These are phyloP conservation scores for Pythium monospermum DNA, from an alignment of 352 stramenopile genomes.

Conservation along the genomic window DNA sequence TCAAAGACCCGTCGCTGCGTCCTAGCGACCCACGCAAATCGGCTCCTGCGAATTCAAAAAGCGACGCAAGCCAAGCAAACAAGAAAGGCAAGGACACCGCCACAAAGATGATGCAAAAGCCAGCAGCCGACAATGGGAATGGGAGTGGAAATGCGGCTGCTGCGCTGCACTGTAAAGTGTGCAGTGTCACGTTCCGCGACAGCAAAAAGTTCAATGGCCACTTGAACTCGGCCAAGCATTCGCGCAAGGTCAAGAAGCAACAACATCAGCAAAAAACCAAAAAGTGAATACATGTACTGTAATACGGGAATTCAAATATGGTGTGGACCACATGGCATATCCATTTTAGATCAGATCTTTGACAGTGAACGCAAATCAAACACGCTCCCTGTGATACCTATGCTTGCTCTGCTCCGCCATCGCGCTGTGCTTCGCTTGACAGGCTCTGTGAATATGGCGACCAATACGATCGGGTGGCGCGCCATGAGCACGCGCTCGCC, in stretches of 20 bases:
- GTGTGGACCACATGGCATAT: neutral
- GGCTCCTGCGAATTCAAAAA: no score
- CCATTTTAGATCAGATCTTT: constrained; percentile 1
- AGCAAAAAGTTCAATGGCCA: constrained; percentile 83
- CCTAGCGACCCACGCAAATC: constrained; percentile 24
- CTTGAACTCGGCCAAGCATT: constrained; percentile 84
- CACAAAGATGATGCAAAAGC: no score
- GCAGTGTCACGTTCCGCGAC: constrained; percentile 47
- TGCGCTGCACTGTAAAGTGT: constrained; percentile 53
- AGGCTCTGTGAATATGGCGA: constrained; percentile 9
- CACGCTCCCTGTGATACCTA: neutral
- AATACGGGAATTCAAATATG: neutral
- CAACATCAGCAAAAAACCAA: constrained; percentile 32
- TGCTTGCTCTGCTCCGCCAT: constrained; percentile 13
- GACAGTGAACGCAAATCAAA: neutral
- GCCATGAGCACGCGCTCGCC: constrained; percentile 26
- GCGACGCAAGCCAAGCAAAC: no score
- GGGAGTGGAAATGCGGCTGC: constrained; percentile 1
- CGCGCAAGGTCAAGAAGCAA: constrained; percentile 58
- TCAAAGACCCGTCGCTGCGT: constrained; percentile 29
- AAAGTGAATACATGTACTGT: neutral
- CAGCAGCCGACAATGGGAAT: constrained; percentile 11
- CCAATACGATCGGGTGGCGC: constrained; percentile 6
- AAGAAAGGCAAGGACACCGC: constrained; percentile 1
- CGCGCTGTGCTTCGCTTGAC: constrained; percentile 6